Evolutionary conservation across 2,329 filamentous ascomycete genomes (phyloP).

Genomic region (Sclerotinia trifoliorum): DNA sequence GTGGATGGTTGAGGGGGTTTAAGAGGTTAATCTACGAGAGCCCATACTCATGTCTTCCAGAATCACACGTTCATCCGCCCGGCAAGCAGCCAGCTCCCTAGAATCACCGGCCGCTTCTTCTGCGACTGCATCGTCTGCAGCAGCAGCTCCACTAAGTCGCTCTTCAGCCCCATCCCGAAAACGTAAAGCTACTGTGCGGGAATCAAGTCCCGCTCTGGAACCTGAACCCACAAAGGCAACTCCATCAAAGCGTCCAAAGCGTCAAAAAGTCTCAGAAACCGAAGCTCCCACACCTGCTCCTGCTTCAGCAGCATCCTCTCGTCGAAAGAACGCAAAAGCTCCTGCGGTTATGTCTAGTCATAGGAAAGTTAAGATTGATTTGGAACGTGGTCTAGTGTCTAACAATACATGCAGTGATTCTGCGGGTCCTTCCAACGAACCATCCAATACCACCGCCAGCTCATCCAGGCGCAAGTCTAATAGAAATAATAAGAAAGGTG

Average conservation of each 20-base stretch:
- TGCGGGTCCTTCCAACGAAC: constrained; percentile 60
- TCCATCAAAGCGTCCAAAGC: constrained; percentile 64
- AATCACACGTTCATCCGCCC: constrained; percentile 92
- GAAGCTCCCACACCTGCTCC: constrained; percentile 41
- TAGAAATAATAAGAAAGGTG: constrained; percentile 62
- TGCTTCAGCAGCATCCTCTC: constrained; percentile 44
- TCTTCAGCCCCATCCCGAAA: constrained; percentile 61
- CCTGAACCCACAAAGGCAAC: constrained; percentile 41
- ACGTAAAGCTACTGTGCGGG: constrained; percentile 66
- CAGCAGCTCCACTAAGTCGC: constrained; percentile 44
- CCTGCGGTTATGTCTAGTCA: constrained; percentile 69
- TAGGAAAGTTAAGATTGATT: constrained; percentile 53
- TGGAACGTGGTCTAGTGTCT: constrained; percentile 34
- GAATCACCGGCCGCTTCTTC: constrained; percentile 40
- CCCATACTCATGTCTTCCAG: constrained; percentile 86
- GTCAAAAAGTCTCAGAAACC: constrained; percentile 62
- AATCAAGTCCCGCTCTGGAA: constrained; percentile 47
- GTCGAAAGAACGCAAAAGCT: constrained; percentile 61
- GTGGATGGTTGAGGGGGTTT: constrained; percentile 27
- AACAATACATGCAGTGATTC: constrained; percentile 51
- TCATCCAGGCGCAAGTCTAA: constrained; percentile 71
- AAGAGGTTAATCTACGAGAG: constrained; percentile 24
- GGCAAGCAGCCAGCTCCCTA: constrained; percentile 68
- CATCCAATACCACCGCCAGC: constrained; percentile 53
- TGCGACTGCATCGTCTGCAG: constrained; percentile 44